Base-by-base conservation (phyloP, 257 asterid species). In the Lantana camara region DNA sequence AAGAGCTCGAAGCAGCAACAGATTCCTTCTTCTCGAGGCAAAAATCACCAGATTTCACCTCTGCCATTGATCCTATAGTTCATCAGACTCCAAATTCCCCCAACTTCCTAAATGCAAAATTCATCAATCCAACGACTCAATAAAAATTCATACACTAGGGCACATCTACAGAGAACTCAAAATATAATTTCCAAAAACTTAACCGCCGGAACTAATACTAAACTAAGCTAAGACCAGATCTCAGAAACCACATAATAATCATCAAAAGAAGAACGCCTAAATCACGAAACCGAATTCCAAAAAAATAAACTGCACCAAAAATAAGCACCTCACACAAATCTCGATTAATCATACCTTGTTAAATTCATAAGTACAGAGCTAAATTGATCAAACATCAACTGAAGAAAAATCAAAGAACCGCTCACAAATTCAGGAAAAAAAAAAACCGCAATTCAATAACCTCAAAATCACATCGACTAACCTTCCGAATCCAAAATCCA, bases 1-100 rank as follows among this genome's bases (percentile, higher is more conserved):
- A 87, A 20, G 97, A 90, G 87, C 92, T 84, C 5, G 95, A 90
- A 55, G 82, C 86, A 73, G 84, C 92, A 30, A 74, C 78, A 7
- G 82, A 75, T 70, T 85, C 93, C 88, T 80, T 94, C 72, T 81
- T 84, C 86, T 80, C 93, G 35, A 66, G 67, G 73, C 77, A 83
- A 60, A 52, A 67, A 9, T 77, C 87, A 49, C 79, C 96, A 23
- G 68, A 64, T 75, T 86, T 79, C 80, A 78, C 75, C 70, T 83
- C 93, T 17, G 64, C 88, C 98, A 94, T 90, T 67, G 73, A 60
- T 67, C 73, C 80, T 77, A 68, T 50, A 67, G 64, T 59, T 55
- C 53, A 82, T 44, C 80, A 72, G 64, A 67, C 81, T 72, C 72
- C 80, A 75, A 73, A 47, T 73, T 35, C 41, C 63, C 67, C 63